Base-by-base conservation (phyloP, 2,329 filamentous ascomycete genomes). In the Trichophyton verrucosum region DNA sequence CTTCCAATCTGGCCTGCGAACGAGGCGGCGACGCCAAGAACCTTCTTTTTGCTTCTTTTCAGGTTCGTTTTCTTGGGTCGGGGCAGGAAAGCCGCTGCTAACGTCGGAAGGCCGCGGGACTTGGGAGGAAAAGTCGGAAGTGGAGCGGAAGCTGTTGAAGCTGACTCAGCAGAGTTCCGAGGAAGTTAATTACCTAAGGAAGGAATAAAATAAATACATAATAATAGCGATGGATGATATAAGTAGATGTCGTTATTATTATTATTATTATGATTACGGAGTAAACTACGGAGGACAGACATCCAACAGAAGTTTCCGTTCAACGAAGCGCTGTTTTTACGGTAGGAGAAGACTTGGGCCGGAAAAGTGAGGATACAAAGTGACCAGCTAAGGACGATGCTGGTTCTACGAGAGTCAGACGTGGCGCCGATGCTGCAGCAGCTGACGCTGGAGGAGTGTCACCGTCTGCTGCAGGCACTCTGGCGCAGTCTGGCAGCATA, bases 401-500 rank as follows among this genome's bases (percentile, higher is more conserved):
- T 64, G 27, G 42, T 65, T 13, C 63, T 65, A 11, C 60, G 64
- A 46, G 64, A 65, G 59, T 24, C 56, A 20, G 64, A 65, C 36
- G 59, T 76, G 38, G 65, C 68, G 38, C 67, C 67, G 6, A 66
- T 75, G 46, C 71, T 76, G 38, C 67, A 68, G 51, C 62, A 64
- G 22, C 62, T 76, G 27, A 69, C 68, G 8, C 66, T 63, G 33
- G 57, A 66, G 27, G 66, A 76, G 67, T 72, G 72, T 61, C 68
- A 68, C 40, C 64, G 62, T 9, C 71, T 77, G 20, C 70, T 78
- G 8, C 56, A 66, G n/a, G 61, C 66, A 7, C 69, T 79, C 3
- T 69, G 73, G 55, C 63, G 70, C 15, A 66, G 70, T 4, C 68
- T 79, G 0, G 64, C 68, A 6, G 61, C 64, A 22, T 74, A 70